These are phyloP conservation scores for Fraxinus xanthoxyloides DNA, from an alignment of 305 asterid genomes.

Conservation along the genomic window DNA sequence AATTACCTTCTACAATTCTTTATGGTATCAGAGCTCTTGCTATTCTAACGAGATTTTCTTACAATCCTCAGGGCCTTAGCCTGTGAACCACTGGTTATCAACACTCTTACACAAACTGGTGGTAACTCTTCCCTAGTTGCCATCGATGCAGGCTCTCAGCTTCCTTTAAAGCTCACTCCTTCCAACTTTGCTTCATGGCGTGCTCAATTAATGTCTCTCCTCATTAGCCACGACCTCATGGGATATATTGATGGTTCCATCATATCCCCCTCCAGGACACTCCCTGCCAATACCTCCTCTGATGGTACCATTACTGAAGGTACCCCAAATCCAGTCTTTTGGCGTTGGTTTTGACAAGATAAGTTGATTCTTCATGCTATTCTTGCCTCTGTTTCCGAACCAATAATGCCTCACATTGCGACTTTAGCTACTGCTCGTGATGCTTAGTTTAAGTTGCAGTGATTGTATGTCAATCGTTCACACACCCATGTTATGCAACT, in stretches of 20 bases:
- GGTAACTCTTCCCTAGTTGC: not conserved
- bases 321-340: not conserved
- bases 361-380: not conserved
- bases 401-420: not conserved
- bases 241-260: not conserved
- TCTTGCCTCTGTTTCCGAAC: not conserved
- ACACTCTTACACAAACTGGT: not conserved
- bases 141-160: not conserved
- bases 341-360: not conserved
- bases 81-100: not conserved
- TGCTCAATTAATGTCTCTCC: not conserved
- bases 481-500: not conserved
- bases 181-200: not conserved
- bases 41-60: not conserved
- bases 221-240: not conserved
- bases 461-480: not conserved
- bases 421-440: not conserved
- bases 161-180: not conserved
- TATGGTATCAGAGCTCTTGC: not conserved
- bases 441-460: not conserved
- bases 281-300: not conserved
- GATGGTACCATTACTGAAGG: not conserved
- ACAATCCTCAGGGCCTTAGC: not conserved
- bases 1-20: not conserved
- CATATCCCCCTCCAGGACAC: not conserved